A percentile compares a stretch with the other conserved stretches of the same genome.
Evolutionary conservation across 2,329 filamentous ascomycete species (phyloP).

Genomic region (Talaromyces sp.): DNA sequence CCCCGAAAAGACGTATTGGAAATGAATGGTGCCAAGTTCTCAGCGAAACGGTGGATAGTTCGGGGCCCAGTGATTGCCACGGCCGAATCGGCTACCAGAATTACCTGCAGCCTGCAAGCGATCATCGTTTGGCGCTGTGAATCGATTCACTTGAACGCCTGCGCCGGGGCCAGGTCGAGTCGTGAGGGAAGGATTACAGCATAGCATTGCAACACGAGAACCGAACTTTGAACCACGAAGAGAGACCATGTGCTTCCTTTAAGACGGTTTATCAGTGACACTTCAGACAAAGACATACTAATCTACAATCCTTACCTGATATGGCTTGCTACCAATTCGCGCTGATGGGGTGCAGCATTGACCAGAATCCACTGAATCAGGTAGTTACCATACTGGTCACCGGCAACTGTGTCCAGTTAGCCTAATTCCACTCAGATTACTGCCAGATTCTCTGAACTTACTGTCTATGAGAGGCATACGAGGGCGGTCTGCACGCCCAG

Average conservation of each 20-base stretch:
- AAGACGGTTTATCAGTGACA: neutral
- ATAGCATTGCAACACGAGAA: slow-evolving; percentile 97
- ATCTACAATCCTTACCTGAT: slow-evolving; percentile 58
- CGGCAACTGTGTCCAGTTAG: slow-evolving; percentile 59
- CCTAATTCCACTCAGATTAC: neutral
- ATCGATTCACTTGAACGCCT: slow-evolving; percentile 61
- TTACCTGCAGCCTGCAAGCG: slow-evolving; percentile 38
- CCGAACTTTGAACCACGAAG: slow-evolving; percentile 97
- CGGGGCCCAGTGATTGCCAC: slow-evolving; percentile 36
- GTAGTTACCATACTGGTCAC: slow-evolving; percentile 98
- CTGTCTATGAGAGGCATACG: slow-evolving; percentile 96
- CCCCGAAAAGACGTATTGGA: slow-evolving; percentile 8
- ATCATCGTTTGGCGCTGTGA: slow-evolving; percentile 51
- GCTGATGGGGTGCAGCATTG: slow-evolving; percentile 80
- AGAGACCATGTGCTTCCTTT: slow-evolving; percentile 96
- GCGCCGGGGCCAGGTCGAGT: slow-evolving; percentile 84
- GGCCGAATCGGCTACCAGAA: slow-evolving; percentile 34
- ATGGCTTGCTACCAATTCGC: slow-evolving; percentile 87
- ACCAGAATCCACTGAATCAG: slow-evolving; percentile 95
- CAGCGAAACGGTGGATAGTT: slow-evolving; percentile 38
- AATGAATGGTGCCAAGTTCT: slow-evolving; percentile 1
- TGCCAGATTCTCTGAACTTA: slow-evolving; percentile 36
- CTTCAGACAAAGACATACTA: neutral
- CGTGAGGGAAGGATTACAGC: slow-evolving; percentile 86
- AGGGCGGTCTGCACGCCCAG: slow-evolving; percentile 82